Evolutionary conservation across 805 yeast genomes (phyloP).

Genomic region (Candida tibetensis): DNA sequence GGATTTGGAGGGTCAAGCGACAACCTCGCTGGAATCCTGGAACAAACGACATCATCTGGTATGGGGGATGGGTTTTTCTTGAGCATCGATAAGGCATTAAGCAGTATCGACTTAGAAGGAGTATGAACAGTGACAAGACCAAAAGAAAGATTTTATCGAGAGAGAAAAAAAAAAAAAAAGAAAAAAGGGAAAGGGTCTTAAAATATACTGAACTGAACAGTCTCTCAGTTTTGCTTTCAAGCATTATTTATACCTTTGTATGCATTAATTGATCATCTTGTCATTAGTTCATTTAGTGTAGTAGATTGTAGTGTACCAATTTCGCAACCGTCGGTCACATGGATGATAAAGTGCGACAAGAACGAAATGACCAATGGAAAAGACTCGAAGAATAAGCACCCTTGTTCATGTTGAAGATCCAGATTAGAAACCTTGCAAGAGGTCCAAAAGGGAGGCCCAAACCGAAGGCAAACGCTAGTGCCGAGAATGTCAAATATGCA

Average conservation of each 20-base stretch:
- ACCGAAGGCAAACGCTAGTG: not conserved
- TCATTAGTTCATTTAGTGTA: not conserved
- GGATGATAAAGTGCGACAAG: not conserved
- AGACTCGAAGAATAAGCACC: not conserved
- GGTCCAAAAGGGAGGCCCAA: not conserved
- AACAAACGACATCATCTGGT: constrained; percentile 15
- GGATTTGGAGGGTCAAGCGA: no score
- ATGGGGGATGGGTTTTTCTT: constrained; percentile 38
- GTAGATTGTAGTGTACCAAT: not conserved
- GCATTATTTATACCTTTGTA: no score
- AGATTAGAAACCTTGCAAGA: not conserved
- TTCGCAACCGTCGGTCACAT: not conserved
- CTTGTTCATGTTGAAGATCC: not conserved
- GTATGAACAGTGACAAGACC: no score
- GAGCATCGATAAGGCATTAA: constrained; percentile 57
- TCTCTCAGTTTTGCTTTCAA: no score
- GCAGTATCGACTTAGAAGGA: constrained; percentile 21
- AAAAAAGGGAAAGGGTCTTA: no score
- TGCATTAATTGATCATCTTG: no score
- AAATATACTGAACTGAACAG: no score
- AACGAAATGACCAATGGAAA: not conserved
- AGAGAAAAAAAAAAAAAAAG: no score
- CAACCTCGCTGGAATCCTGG: constrained; percentile 9
- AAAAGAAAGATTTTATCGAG: no score
- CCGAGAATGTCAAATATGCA: constrained; percentile 15